Base-by-base conservation (phyloP, 176 grass and related monocot species). In the Rhynchospora tenuis region DNA sequence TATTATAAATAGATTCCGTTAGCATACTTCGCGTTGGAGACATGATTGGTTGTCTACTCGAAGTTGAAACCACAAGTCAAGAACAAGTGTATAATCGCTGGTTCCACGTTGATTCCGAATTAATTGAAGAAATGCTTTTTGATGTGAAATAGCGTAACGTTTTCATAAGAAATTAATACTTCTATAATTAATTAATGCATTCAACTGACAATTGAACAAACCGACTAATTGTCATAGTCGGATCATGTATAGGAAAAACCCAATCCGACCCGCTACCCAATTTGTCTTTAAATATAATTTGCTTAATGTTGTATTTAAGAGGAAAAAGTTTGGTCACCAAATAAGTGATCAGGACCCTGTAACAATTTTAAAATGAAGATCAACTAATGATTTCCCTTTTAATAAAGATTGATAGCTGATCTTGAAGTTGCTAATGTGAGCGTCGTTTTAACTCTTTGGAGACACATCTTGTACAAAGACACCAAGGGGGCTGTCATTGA, bases 341-440 rank as follows among this genome's bases (percentile, higher is more conserved):
- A 77, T 77, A 77, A 6, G 50, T 77, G 73, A 77, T 31, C 50
- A 77, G 26, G 73, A 77, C 73, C 0, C 15, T 77, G 7, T 77
- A 77, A 77, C 73, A 77, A 77, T 77, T 54, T 29, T 19, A 77
- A 38, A 56, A 77, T 77, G 24, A 16, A 71, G 67, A 56, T 77
- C 51, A 77, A 28, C 11, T 28, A 29, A 31, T 4, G 50, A 13
- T 77, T 77, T 56, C 14, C 55, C 17, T 31, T 56, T 77, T 28
- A 77, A 54, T 7, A 31, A 77, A 50, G 6, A 20, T 16, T 29
- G 27, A 54, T 51, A 17, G 13, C 47, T 75, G 23, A 75, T 28
- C 23, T 75, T 75, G 12, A 75, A 75, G 72, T 75, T 75, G 47
- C 54, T 52, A 3, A 54, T 28, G 47, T 55, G 20, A 52, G 24